Base-by-base conservation (phyloP, 2,329 filamentous ascomycete genomes). In the Aureobasidium uvarum region DNA sequence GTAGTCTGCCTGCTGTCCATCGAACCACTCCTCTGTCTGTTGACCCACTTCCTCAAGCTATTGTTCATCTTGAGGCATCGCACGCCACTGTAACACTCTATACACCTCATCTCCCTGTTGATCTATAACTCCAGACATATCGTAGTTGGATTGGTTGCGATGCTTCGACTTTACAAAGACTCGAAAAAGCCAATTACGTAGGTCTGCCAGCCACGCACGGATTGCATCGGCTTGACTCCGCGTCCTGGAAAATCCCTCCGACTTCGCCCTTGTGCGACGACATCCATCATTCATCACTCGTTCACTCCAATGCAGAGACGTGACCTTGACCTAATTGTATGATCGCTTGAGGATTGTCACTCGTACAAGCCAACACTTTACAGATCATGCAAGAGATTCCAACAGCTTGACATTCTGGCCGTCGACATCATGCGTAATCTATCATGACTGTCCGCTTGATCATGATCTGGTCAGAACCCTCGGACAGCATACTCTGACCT, bases 361-460 rank as follows among this genome's bases (percentile, higher is more conserved):
- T 1, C n/a, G 43, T 14, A 14, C 43, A 25, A 25, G 23, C 4
- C 4, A 14, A 46, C 23, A 10, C 8, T n/a, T 14, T 11, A 14
- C 13, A 23, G 10, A 4, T 11, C 4, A 18, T 41, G 16, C 38
- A 14, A 28, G 23, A 48, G 2, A 13, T 20, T 6, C 5, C 6
- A 36, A 16, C 28, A 54, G 43, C 51, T 38, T 38, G 11, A 39
- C 10, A 51, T 54, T 36, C 33, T 36, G 33, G 33, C 10, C 33
- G 33, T 36, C 33, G 33, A 36, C 33, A 13, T 62, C 33, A 62
- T 16, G 58, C 45, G 16, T 62, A 62, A 36, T 62, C 58, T 50
- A 62, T 62, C 58, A 50, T 50, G 58, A 62, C 45, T n/a, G 58
- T 50, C 18, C 58, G 43, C 33, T 62, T 51, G 58, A 62, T 62